These are phyloP conservation scores for Trichoderma hamatum DNA, from an alignment of 2,329 filamentous ascomycete species.

Conservation along the genomic window DNA sequence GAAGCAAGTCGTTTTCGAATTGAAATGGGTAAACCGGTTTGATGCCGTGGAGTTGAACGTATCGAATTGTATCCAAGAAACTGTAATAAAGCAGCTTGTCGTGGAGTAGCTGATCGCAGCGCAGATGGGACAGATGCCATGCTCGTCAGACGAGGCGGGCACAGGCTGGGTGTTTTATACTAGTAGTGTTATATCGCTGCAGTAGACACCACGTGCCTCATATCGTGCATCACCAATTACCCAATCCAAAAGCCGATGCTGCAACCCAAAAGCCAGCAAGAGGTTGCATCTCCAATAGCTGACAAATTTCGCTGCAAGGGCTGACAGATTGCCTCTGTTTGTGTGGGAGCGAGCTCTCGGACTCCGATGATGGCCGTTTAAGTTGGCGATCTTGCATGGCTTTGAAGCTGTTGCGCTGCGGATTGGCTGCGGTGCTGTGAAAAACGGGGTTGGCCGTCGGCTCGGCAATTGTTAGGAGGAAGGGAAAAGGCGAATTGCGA, in stretches of 20 bases:
- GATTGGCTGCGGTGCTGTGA: not conserved
- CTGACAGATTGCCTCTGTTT: not conserved
- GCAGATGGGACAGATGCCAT: not conserved
- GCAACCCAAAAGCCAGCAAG: not conserved
- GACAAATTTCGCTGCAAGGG: conserved; percentile 1
- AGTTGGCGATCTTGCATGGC: not conserved
- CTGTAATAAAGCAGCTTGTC: not conserved
- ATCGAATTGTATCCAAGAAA: not conserved
- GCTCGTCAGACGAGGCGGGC: not conserved
- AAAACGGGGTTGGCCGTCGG: not conserved
- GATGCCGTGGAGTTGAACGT: not conserved
- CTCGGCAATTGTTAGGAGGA: not conserved
- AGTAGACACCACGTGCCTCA: not conserved
- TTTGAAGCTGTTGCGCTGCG: not conserved
- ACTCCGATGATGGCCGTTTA: not conserved
- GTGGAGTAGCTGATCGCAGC: not conserved
- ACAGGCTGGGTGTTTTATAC: not conserved
- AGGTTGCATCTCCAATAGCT: conserved; percentile 8
- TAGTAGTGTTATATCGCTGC: not conserved
- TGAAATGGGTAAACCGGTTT: not conserved
- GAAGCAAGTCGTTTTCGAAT: not conserved
- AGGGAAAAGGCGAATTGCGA: not conserved
- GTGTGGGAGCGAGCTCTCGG: not conserved
- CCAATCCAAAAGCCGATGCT: not conserved
- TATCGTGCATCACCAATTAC: not conserved